These are phyloP conservation scores for Amaranthus tricolor DNA, from an alignment of 179 eudicot species.

Conservation along the genomic window DNA sequence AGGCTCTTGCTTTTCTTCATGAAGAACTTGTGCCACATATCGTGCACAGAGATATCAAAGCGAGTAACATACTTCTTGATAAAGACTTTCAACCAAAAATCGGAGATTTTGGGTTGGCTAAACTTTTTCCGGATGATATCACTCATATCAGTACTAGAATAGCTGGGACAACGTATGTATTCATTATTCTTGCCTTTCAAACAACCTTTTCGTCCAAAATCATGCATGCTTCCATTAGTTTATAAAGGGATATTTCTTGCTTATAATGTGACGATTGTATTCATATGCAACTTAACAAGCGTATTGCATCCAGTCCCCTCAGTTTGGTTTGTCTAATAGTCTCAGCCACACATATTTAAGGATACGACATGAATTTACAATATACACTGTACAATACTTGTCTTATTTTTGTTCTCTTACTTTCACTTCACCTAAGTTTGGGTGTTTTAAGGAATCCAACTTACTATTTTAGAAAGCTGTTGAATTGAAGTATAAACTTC, in stretches of 20 bases:
- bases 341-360: no score
- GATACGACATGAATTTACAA: no score
- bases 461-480: no score
- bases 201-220: background rate
- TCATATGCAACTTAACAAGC: no score
- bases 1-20: constrained; percentile 64
- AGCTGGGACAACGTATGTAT: constrained; percentile 72
- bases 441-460: no score
- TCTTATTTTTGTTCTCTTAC: no score
- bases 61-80: constrained; percentile 73
- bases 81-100: constrained; percentile 51
- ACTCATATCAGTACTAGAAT: constrained; percentile 74
- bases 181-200: background rate
- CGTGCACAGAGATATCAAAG: constrained; percentile 77
- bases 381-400: no score
- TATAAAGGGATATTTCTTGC: background rate
- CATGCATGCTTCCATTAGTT: constrained; percentile 3
- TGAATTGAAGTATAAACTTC: no score
- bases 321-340: no score
- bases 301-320: no score
- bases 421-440: no score
- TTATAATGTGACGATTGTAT: background rate
- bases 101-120: constrained; percentile 81
- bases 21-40: constrained; percentile 74
- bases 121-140: constrained; percentile 67